A percentile compares a stretch with the other conserved stretches of the same genome.
Conservation (phyloP, 75 land plant genomes). For the Pinus albicaulis region DNA sequence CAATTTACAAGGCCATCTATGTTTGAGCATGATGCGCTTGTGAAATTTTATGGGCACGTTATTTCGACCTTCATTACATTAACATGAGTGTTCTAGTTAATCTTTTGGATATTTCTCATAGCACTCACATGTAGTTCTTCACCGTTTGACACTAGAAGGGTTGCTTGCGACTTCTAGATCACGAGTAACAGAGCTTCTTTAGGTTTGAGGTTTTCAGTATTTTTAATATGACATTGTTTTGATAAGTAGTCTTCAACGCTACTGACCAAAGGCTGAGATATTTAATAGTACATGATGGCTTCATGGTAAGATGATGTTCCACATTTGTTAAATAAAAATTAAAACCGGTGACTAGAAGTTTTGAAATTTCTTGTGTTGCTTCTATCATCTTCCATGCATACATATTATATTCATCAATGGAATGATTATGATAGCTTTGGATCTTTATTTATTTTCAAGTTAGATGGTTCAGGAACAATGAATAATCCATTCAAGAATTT, state of each 20-base stretch:
- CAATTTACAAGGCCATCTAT: slow-evolving; percentile 5
- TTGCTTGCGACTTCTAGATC: background rate
- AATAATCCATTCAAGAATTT: background rate
- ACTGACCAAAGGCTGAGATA: slow-evolving; percentile 3
- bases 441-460: background rate
- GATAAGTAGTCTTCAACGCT: slow-evolving; percentile 8
- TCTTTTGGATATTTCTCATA: slow-evolving; percentile 7
- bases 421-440: background rate
- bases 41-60: background rate
- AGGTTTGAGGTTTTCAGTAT: slow-evolving; percentile 5
- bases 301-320: slow-evolving; percentile 8
- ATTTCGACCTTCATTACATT: slow-evolving; percentile 1
- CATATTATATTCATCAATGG: background rate
- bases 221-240: slow-evolving; percentile 6
- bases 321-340: slow-evolving; percentile 8
- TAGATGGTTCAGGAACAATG: background rate
- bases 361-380: background rate
- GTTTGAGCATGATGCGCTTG: background rate
- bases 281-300: background rate
- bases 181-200: background rate
- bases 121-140: background rate
- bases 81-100: slow-evolving; percentile 7
- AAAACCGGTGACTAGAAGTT: slow-evolving; percentile 4
- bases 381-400: background rate
- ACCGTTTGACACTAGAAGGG: slow-evolving; percentile 1